A percentile compares a stretch with the other conserved stretches of the same genome.
These are phyloP conservation scores for Paecilomyces sp. DNA, from an alignment of 2,329 filamentous ascomycete genomes.

Conservation along the genomic window DNA sequence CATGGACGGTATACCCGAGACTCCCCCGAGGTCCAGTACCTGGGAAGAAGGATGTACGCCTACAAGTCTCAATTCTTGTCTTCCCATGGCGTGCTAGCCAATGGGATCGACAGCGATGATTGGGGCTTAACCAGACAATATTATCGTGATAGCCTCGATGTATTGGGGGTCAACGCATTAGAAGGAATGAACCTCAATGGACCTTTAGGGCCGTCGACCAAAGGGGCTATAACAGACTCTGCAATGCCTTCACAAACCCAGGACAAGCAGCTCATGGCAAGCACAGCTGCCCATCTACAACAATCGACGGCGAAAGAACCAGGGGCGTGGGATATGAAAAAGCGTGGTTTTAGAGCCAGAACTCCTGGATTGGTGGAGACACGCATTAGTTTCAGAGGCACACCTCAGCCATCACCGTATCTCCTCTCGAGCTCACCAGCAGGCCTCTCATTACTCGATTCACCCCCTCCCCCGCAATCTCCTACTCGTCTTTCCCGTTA, in stretches of 20 bases:
- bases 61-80: conserved; percentile 37
- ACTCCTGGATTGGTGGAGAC: conserved; percentile 14
- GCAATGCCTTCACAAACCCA: conserved; percentile 14
- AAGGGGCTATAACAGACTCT: conserved; percentile 14
- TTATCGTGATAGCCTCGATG: conserved; percentile 38
- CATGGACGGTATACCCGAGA: conserved; percentile 29
- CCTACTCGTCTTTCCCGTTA: conserved; percentile 36
- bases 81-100: conserved; percentile 32
- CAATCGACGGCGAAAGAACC: conserved; percentile 1
- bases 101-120: conserved; percentile 32
- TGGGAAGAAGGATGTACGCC: conserved; percentile 35
- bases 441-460: conserved; percentile 22
- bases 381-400: conserved; percentile 14
- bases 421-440: conserved; percentile 24
- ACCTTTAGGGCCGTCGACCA: conserved; percentile 10
- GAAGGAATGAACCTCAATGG: conserved; percentile 25
- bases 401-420: conserved; percentile 15
- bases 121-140: conserved; percentile 27
- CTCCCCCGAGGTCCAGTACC: conserved; percentile 34
- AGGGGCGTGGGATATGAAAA: conserved; percentile 12
- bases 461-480: conserved; percentile 13
- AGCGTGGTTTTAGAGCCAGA: conserved; percentile 8
- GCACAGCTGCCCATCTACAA: conserved; percentile 3
- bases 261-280: conserved; percentile 10
- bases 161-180: conserved; percentile 30